phyloP scores from a whole-genome alignment of 2,329 filamentous ascomycete species.

The Colletotrichum eremochloae region DNA sequence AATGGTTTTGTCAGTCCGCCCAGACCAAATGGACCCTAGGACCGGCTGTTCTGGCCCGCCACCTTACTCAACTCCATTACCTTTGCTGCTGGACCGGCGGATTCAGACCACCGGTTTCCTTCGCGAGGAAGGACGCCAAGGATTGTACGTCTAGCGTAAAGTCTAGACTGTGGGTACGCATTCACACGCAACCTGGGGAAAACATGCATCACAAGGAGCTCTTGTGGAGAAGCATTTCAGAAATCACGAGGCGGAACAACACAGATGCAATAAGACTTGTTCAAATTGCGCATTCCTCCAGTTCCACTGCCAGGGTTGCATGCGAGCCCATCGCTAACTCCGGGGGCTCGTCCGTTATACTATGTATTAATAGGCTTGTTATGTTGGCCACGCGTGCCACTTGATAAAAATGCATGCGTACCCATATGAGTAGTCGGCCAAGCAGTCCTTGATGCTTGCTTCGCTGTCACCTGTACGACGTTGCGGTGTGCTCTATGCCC shows the following conservation, averaged over 20 bases:
- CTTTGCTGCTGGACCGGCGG: not conserved
- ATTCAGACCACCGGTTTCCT: not conserved
- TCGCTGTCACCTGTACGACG: slow-evolving; percentile 19
- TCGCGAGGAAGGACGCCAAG: not conserved
- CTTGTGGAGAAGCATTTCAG: slow-evolving; percentile 30
- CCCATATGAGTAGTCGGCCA: slow-evolving; percentile 23
- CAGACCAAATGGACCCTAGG: not conserved
- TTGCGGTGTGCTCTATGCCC: slow-evolving; percentile 31
- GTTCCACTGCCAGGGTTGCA: slow-evolving; percentile 5
- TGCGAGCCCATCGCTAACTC: not conserved
- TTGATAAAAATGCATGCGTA: slow-evolving; percentile 10
- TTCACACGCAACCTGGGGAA: not conserved
- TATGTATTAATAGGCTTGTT: slow-evolving; percentile 1
- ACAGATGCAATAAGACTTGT: slow-evolving; percentile 1
- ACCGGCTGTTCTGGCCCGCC: slow-evolving; percentile 17
- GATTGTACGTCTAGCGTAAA: slow-evolving; percentile 33
- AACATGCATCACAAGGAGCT: slow-evolving; percentile 35
- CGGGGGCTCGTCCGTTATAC: not conserved
- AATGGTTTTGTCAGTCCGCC: not conserved
- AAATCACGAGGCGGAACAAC: not conserved
- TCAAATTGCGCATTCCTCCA: not conserved
- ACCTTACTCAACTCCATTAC: not conserved
- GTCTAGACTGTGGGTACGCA: slow-evolving; percentile 37
- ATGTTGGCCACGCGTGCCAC: slow-evolving; percentile 1
- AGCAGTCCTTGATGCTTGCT: slow-evolving; percentile 21